Conservation (phyloP, 192 early-diverging fungal genomes). For the Entrophospora sp. region DNA sequence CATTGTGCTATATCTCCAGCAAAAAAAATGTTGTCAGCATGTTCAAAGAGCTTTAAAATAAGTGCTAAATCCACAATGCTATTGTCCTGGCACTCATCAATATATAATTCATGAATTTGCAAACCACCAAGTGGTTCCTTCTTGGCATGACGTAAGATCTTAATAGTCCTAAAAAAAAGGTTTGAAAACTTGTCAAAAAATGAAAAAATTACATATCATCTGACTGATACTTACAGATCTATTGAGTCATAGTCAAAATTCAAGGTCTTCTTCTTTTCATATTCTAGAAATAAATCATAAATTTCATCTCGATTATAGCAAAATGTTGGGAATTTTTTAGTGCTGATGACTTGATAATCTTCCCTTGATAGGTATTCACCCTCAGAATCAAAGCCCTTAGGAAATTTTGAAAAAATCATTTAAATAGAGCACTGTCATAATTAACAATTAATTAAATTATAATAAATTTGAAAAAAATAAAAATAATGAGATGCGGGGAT, state of each 20-base stretch:
- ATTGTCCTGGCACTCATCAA: too few relatives aligned
- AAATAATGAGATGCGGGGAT: background rate
- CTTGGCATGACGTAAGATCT: background rate
- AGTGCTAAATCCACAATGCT: background rate
- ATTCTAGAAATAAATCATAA: slow-evolving; percentile 1
- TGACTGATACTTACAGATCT: background rate
- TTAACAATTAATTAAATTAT: too few relatives aligned
- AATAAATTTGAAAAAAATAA: too few relatives aligned
- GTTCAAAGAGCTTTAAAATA: too few relatives aligned
- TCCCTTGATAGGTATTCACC: background rate
- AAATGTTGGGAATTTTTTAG: too few relatives aligned
- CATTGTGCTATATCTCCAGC: too few relatives aligned
- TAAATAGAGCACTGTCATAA: too few relatives aligned
- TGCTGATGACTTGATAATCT: background rate
- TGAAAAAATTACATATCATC: background rate
- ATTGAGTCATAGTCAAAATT: too few relatives aligned
- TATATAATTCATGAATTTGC: background rate
- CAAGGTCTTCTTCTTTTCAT: background rate
- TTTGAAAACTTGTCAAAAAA: background rate
- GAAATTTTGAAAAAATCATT: background rate
- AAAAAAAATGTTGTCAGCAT: too few relatives aligned
- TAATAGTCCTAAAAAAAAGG: background rate
- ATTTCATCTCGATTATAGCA: background rate
- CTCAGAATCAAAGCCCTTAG: background rate
- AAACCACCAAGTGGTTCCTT: background rate